Conservation (phyloP, 805 yeast species). For the Hanseniaspora valbyensis region DNA sequence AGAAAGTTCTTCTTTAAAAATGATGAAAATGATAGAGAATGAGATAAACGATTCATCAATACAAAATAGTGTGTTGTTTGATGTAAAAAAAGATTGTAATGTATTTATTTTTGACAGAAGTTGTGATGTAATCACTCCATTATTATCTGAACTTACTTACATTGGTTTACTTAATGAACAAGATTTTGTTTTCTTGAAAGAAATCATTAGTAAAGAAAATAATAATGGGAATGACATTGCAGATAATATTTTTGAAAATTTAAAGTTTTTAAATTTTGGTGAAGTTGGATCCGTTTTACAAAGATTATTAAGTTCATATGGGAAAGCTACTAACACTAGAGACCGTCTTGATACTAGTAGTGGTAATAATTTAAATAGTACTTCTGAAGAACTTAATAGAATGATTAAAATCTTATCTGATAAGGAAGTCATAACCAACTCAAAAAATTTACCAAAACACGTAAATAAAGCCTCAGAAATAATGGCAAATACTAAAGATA, state of each 20-base stretch:
- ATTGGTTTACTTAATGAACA: slow-evolving; percentile 69
- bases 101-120: slow-evolving; percentile 69
- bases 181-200: slow-evolving; percentile 41
- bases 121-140: slow-evolving; percentile 58
- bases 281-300: slow-evolving; percentile 66
- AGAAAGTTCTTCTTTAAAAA: slow-evolving; percentile 18
- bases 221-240: slow-evolving; percentile 26
- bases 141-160: slow-evolving; percentile 69
- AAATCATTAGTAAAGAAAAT: slow-evolving; percentile 22
- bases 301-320: slow-evolving; percentile 31
- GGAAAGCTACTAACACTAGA: slow-evolving; percentile 8
- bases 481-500: slow-evolving; percentile 3
- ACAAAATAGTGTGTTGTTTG: not conserved
- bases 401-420: slow-evolving; percentile 10
- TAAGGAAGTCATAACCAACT: slow-evolving; percentile 13
- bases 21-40: slow-evolving; percentile 25
- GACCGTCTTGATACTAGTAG: not conserved
- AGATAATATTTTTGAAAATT: slow-evolving; percentile 20
- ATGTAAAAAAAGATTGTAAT: slow-evolving; percentile 44
- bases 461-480: slow-evolving; percentile 27
- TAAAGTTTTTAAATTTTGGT: slow-evolving; percentile 65
- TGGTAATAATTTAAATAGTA: not conserved
- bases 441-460: slow-evolving; percentile 12
- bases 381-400: slow-evolving; percentile 7
- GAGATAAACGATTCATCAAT: slow-evolving; percentile 33